Base-by-base conservation (phyloP, 2,329 filamentous ascomycete species). In the Trichoderma sp. region DNA sequence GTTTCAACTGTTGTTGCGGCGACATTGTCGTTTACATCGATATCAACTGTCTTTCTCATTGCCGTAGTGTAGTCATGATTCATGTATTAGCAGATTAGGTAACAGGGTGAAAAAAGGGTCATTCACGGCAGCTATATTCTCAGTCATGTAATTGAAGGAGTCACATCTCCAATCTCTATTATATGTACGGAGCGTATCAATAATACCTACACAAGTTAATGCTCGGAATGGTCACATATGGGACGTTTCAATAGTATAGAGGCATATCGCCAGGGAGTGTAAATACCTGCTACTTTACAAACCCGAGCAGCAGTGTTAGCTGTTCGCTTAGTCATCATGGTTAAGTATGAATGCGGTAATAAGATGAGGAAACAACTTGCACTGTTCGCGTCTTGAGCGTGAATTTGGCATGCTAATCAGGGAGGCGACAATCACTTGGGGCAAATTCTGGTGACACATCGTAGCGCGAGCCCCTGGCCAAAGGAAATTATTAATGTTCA, bases 291-390 rank as follows among this genome's bases (percentile, higher is more conserved):
- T n/a, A n/a, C 41, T 16, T 9, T 1, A 6, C 7, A n/a, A 45
- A n/a, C 41, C 18, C 7, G 7, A 2, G 41, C 41, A 45, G 18
- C 16, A 45, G 41, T 7, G 41, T n/a, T 45, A n/a, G 16, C 18
- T 4, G n/a, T 33, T 4, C n/a, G 21, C 66, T 69, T 69, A 69
- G 27, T 59, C 66, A 69, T 18, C 2, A 18, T 1, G 11, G 12
- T 14, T 8, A 24, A 31, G 12, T 21, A 53, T 3, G 7, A 59
- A 69, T n/a, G 45, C 45, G 31, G 66, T 56, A 59, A 21, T 35
- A 69, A 69, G 45, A 56, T 69, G 66, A 69, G 66, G 66, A 69
- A 69, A 38, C 66, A 69, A 18, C 6, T 56, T 16, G 29, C 18
- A 33, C 16, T 12, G 21, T 45, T 33, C 7, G 11, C 1, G 7